Conservation (phyloP, 257 asterid genomes). For the Salvia splendens region DNA sequence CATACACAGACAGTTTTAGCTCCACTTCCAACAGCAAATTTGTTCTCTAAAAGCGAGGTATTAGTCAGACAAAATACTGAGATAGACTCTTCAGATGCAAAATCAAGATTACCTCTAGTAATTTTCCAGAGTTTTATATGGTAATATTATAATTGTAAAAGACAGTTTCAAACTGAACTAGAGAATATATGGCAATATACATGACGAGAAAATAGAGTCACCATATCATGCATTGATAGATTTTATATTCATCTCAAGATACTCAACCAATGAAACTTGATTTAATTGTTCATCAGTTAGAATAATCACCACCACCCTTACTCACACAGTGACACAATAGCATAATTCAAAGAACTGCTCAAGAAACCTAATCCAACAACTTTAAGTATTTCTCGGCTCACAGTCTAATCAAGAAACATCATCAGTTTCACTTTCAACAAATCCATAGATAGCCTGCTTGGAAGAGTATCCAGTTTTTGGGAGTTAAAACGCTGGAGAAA, state of each 20-base stretch:
- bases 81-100: constrained; percentile 24
- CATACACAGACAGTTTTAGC: constrained; percentile 98
- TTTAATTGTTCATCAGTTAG: constrained; percentile 20
- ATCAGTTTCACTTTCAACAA: constrained; percentile 15
- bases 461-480: constrained; percentile 11
- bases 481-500: background rate
- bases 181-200: constrained; percentile 3
- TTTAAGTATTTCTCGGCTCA: constrained; percentile 6
- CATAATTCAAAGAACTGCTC: background rate
- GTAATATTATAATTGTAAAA: background rate
- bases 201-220: background rate
- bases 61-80: constrained; percentile 26
- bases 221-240: constrained; percentile 5
- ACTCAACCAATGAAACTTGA: background rate
- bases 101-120: constrained; percentile 21
- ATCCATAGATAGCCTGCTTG: background rate
- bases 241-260: constrained; percentile 16
- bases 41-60: constrained; percentile 66
- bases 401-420: constrained; percentile 15
- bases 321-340: background rate
- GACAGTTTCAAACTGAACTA: background rate
- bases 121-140: constrained; percentile 5
- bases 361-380: background rate
- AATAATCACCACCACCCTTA: background rate
- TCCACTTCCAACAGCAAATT: constrained; percentile 99